Conservation (phyloP, 805 yeast genomes). For the Cyberlindnera nakhonratchasimensis region DNA sequence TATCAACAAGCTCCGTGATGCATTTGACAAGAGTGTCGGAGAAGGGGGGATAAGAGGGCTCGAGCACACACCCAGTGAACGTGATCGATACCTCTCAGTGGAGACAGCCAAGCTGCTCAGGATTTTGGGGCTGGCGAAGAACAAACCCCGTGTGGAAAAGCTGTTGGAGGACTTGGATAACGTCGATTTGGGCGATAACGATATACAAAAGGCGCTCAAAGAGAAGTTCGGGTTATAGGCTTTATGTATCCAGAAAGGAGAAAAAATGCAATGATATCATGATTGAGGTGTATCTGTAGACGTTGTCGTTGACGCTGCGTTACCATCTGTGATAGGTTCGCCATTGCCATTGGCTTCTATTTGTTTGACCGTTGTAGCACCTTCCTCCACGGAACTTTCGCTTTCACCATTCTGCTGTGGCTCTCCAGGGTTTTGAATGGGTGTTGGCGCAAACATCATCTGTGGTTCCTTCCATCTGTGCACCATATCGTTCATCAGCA, state of each 20-base stretch:
- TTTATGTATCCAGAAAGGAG: neutral
- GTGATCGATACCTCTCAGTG: slow-evolving; percentile 41
- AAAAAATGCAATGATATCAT: neutral
- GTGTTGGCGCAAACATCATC: slow-evolving; percentile 27
- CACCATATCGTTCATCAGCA: slow-evolving; percentile 73
- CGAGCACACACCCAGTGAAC: slow-evolving; percentile 29
- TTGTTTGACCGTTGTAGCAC: neutral
- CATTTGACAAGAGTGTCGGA: slow-evolving; percentile 9
- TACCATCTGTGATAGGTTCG: neutral
- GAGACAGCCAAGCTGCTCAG: slow-evolving; percentile 35
- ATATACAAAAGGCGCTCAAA: slow-evolving; percentile 18
- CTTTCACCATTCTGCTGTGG: neutral
- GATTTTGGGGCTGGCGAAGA: slow-evolving; percentile 21
- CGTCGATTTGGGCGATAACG: slow-evolving; percentile 22
- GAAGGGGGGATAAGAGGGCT: slow-evolving; percentile 15
- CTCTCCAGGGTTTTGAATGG: slow-evolving; percentile 13
- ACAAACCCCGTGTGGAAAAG: slow-evolving; percentile 24
- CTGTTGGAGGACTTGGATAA: slow-evolving; percentile 20
- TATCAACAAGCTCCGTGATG: slow-evolving; percentile 7
- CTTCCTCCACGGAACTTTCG: neutral
- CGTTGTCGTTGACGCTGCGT: neutral
- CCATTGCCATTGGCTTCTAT: slow-evolving; percentile 3
- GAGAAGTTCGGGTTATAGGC: slow-evolving; percentile 19
- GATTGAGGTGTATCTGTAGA: slow-evolving; percentile 5
- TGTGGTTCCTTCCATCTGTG: slow-evolving; percentile 49